phyloP scores from a whole-genome alignment of 1,139 yeast genomes.

The Magnusiomyces sp. region DNA sequence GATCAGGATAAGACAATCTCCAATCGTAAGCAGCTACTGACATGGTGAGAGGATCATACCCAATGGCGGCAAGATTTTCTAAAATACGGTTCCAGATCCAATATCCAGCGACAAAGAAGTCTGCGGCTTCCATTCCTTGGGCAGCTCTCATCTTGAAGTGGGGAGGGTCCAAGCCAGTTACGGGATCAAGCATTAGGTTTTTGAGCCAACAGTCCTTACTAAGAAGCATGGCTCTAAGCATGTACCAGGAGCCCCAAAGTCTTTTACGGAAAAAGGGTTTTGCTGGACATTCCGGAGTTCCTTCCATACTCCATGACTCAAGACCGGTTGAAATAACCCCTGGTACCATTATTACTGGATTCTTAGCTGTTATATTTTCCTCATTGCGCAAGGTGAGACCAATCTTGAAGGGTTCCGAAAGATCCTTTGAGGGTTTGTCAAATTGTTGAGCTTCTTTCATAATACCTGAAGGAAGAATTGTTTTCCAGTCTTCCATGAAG shows the following conservation, averaged over 20 bases:
- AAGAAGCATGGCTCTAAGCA: constrained; percentile 84
- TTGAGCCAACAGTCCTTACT: constrained; percentile 92
- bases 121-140: constrained; percentile 95
- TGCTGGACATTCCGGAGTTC: constrained; percentile 72
- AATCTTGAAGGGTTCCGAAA: constrained; percentile 50
- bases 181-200: constrained; percentile 80
- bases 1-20: constrained; percentile 83
- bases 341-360: constrained; percentile 87
- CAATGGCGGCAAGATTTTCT: constrained; percentile 87
- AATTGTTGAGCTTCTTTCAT: constrained; percentile 53
- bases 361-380: constrained; percentile 16
- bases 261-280: constrained; percentile 80
- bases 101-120: constrained; percentile 91
- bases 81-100: constrained; percentile 97
- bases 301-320: constrained; percentile 83
- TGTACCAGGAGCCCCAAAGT: constrained; percentile 94
- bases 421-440: constrained; percentile 29
- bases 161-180: constrained; percentile 89
- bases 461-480: constrained; percentile 52
- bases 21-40: constrained; percentile 89
- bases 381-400: constrained; percentile 59
- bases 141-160: constrained; percentile 77
- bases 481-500: constrained; percentile 28
- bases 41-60: constrained; percentile 90
- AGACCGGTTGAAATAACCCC: constrained; percentile 94